Evolutionary conservation across 306 rosid genomes (phyloP).

Genomic region (Acacia acuminata): DNA sequence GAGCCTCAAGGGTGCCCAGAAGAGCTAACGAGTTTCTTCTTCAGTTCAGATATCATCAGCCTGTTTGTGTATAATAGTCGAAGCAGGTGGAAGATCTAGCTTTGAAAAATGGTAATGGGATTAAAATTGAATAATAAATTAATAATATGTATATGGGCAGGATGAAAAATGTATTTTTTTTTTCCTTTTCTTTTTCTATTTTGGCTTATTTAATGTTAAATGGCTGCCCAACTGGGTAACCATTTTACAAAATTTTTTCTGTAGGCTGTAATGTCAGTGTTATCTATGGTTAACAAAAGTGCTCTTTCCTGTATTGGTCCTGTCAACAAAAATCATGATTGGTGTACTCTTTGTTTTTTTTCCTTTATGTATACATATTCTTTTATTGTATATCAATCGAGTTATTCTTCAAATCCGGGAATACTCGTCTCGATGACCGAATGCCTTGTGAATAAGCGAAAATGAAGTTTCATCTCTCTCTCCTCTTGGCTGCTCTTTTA

Average conservation of each 20-base stretch:
- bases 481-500: no score
- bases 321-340: slow-evolving; percentile 35
- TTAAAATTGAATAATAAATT: slow-evolving; percentile 60
- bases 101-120: slow-evolving; percentile 17
- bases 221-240: slow-evolving; percentile 40
- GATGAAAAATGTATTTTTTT: slow-evolving; percentile 19
- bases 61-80: slow-evolving; percentile 50
- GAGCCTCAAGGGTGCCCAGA: slow-evolving; percentile 69
- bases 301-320: slow-evolving; percentile 32
- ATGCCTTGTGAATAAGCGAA: no score
- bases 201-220: slow-evolving; percentile 14
- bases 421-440: neutral
- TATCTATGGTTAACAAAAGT: slow-evolving; percentile 28
- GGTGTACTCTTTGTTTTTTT: neutral
- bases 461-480: no score
- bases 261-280: slow-evolving; percentile 33
- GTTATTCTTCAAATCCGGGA: neutral
- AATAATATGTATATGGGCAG: slow-evolving; percentile 43
- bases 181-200: neutral
- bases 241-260: slow-evolving; percentile 34
- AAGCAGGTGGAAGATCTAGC: slow-evolving; percentile 30
- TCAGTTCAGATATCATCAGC: neutral
- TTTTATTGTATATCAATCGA: slow-evolving; percentile 34
- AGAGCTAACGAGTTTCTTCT: slow-evolving; percentile 36
- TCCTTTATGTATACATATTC: slow-evolving; percentile 34